These are phyloP conservation scores for Neodidymelliopsis sp. DNA, from an alignment of 2,329 filamentous ascomycete species.

Conservation along the genomic window DNA sequence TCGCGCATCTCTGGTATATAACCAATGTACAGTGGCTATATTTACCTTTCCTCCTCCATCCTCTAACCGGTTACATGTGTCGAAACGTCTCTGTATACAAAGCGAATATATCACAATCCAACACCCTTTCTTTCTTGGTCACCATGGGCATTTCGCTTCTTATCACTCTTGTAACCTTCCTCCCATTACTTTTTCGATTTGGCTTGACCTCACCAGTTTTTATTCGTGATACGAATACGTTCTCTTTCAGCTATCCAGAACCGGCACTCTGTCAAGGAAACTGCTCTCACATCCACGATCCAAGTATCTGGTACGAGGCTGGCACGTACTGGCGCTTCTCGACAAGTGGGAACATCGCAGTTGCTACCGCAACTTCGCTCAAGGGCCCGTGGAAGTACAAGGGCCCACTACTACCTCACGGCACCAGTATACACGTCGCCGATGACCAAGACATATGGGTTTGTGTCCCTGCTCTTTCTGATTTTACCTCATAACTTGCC, in stretches of 20 bases:
- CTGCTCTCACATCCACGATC: conserved; percentile 55
- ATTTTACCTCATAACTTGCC: neutral
- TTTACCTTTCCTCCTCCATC: neutral
- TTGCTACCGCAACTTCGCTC: conserved; percentile 54
- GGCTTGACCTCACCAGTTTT: conserved; percentile 1
- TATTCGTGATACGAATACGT: neutral
- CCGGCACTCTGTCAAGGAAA: conserved; percentile 50
- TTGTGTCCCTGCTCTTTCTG: neutral
- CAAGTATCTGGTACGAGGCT: conserved; percentile 54
- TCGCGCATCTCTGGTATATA: neutral
- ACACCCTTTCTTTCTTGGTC: conserved; percentile 8
- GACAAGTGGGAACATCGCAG: conserved; percentile 56
- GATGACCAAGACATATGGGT: conserved; percentile 59
- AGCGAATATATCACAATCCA: neutral
- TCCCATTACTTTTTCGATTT: conserved; percentile 20
- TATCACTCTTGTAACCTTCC: conserved; percentile 22
- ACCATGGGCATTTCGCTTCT: conserved; percentile 19
- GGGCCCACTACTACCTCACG: conserved; percentile 53
- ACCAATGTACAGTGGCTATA: neutral
- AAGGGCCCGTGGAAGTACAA: conserved; percentile 57
- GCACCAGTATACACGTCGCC: conserved; percentile 52
- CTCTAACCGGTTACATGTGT: neutral
- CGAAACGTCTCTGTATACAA: neutral
- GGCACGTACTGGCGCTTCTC: conserved; percentile 60
- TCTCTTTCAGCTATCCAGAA: conserved; percentile 27